A percentile compares a stretch with the other conserved stretches of the same genome.
phyloP scores from a whole-genome alignment of 2,329 filamentous ascomycete genomes.

The Botrytis sinoallii region DNA sequence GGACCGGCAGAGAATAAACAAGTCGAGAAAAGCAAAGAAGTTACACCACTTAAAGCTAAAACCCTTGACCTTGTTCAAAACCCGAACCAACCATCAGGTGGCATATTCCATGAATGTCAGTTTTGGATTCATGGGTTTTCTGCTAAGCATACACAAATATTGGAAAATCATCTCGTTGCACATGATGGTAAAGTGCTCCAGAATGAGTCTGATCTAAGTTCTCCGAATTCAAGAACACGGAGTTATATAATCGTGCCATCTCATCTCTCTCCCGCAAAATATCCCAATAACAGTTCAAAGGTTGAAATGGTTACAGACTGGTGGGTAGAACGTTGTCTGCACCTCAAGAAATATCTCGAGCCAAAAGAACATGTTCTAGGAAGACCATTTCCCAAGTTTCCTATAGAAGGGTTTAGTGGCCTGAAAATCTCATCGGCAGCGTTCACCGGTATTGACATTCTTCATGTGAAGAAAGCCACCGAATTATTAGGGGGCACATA shows the following conservation, averaged over 20 bases:
- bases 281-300: constrained; percentile 37
- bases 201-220: constrained; percentile 26
- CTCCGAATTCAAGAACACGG: constrained; percentile 19
- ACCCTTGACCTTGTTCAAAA: constrained; percentile 24
- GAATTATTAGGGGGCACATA: constrained; percentile 76
- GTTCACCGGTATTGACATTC: constrained; percentile 78
- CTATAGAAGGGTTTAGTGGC: constrained; percentile 65
- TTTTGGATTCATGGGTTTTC: constrained; percentile 46
- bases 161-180: constrained; percentile 39
- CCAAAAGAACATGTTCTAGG: constrained; percentile 71
- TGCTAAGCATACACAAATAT: constrained; percentile 39
- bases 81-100: constrained; percentile 25
- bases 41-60: background rate
- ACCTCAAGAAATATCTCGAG: constrained; percentile 67
- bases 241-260: constrained; percentile 46
- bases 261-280: constrained; percentile 36
- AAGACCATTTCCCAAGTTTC: constrained; percentile 69
- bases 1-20: background rate
- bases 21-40: constrained; percentile 5
- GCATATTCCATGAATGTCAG: constrained; percentile 44
- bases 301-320: constrained; percentile 73
- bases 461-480: constrained; percentile 78
- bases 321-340: constrained; percentile 87
- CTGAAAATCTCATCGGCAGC: constrained; percentile 76
- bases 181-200: constrained; percentile 37